A percentile compares a stretch with the other conserved stretches of the same genome.
These are phyloP conservation scores for Massarina eburnea DNA, from an alignment of 2,329 filamentous ascomycete genomes.

Conservation along the genomic window DNA sequence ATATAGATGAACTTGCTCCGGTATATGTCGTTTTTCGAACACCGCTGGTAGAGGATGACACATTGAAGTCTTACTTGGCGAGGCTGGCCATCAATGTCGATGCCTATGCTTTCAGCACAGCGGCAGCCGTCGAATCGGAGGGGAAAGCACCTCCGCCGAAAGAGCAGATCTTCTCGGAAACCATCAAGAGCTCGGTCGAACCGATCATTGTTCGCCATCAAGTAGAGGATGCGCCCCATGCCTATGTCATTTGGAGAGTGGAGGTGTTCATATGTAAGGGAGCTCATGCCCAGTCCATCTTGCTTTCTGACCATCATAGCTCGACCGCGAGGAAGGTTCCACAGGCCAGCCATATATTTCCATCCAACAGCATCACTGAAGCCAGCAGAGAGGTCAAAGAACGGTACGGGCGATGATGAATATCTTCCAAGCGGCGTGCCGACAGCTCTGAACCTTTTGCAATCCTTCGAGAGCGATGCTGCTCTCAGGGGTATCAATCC, in stretches of 20 bases:
- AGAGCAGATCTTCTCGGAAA: slow-evolving; percentile 61
- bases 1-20: slow-evolving; percentile 70
- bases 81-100: slow-evolving; percentile 69
- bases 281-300: too few relatives aligned
- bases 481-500: slow-evolving; percentile 64
- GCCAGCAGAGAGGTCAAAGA: slow-evolving; percentile 50
- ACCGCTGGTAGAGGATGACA: slow-evolving; percentile 59
- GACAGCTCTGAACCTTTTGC: slow-evolving; percentile 74
- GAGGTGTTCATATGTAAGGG: slow-evolving; percentile 40
- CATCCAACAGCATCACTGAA: slow-evolving; percentile 57
- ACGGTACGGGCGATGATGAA: slow-evolving; percentile 54
- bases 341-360: slow-evolving; percentile 68
- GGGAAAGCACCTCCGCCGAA: slow-evolving; percentile 39
- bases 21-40: slow-evolving; percentile 70
- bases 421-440: slow-evolving; percentile 71
- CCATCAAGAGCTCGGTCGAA: slow-evolving; percentile 35
- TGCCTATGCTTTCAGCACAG: slow-evolving; percentile 59
- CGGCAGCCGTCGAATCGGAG: slow-evolving; percentile 48
- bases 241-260: slow-evolving; percentile 44
- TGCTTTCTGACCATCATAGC: slow-evolving; percentile 23
- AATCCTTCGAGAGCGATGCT: slow-evolving; percentile 69
- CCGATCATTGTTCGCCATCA: slow-evolving; percentile 35
- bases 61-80: slow-evolving; percentile 61
- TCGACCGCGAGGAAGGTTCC: slow-evolving; percentile 61
- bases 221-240: slow-evolving; percentile 22